Percentiles rank a stretch among this genome's conserved stretches.
phyloP scores from a whole-genome alignment of 129 eudicot genomes.

The Escallonia rubra region DNA sequence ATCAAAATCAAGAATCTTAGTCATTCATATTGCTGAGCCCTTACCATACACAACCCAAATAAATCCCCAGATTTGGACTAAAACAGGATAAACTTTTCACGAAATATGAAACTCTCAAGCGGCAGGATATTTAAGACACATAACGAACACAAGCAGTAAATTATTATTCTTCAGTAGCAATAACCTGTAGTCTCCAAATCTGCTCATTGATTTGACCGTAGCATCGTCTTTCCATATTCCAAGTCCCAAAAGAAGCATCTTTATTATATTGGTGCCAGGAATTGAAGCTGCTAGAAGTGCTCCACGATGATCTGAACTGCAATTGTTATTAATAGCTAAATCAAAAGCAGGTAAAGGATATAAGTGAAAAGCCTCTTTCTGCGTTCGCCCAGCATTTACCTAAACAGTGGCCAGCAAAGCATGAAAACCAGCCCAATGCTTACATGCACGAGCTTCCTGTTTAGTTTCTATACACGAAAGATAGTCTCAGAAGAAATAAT shows the following conservation, averaged over 20 bases:
- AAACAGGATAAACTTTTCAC: no score
- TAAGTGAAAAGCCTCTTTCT: background rate
- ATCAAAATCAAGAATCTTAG: no score
- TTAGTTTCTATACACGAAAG: conserved; percentile 49
- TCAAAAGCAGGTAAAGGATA: conserved; percentile 6
- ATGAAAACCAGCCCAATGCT: conserved; percentile 79
- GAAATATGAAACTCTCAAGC: no score
- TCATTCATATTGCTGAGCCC: no score
- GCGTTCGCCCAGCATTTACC: conserved; percentile 29
- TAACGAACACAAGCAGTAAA: no score
- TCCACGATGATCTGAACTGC: conserved; percentile 76
- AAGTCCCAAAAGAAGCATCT: conserved; percentile 74
- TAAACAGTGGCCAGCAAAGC: conserved; percentile 97
- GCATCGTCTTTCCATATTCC: conserved; percentile 83
- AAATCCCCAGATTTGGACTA: no score
- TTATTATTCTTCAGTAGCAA: background rate
- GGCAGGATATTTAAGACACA: no score
- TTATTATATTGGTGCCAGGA: conserved; percentile 64
- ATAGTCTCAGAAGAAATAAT: background rate
- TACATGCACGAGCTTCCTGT: conserved; percentile 90
- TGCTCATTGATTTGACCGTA: conserved; percentile 82
- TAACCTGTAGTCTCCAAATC: conserved; percentile 81
- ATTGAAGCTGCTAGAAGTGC: conserved; percentile 67
- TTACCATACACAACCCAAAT: no score
- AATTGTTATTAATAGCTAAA: conserved; percentile 15